Evolutionary conservation across 805 yeast genomes (phyloP).

Genomic region (Yamadazyma endophytica): DNA sequence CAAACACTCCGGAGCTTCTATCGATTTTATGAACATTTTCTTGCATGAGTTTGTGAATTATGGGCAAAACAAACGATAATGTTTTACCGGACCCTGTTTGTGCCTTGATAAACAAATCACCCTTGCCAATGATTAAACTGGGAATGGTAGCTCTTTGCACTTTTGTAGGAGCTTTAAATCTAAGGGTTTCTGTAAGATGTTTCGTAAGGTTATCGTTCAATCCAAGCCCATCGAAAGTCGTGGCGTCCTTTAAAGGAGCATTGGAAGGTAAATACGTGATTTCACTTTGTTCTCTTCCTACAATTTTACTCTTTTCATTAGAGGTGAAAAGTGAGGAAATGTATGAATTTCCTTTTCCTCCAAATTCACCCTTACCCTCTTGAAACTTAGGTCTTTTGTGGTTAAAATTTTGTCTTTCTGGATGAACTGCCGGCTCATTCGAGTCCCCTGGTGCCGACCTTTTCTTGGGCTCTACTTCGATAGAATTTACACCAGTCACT

Average conservation of each 20-base stretch:
- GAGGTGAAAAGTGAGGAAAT: conserved; percentile 78
- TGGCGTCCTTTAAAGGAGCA: conserved; percentile 74
- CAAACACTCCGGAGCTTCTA: conserved; percentile 82
- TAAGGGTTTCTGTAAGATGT: conserved; percentile 55
- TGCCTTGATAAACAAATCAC: conserved; percentile 86
- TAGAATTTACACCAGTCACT: conserved; percentile 30
- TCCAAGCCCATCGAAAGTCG: conserved; percentile 71
- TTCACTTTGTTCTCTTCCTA: conserved; percentile 41
- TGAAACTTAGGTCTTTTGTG: conserved; percentile 34
- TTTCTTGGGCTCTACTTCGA: conserved; percentile 14
- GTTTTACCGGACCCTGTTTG: conserved; percentile 99
- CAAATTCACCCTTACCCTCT: conserved; percentile 49
- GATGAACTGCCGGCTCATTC: background rate
- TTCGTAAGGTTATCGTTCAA: conserved; percentile 48
- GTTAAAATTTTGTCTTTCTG: background rate
- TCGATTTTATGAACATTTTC: conserved; percentile 36
- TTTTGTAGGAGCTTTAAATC: conserved; percentile 68
- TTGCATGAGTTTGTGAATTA: conserved; percentile 66
- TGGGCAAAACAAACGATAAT: conserved; percentile 79
- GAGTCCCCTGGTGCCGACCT: conserved; percentile 2
- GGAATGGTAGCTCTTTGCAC: conserved; percentile 85
- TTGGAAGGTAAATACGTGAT: conserved; percentile 59
- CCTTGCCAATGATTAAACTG: conserved; percentile 22
- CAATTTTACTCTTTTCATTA: conserved; percentile 49
- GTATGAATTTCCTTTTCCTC: conserved; percentile 58